phyloP scores from a whole-genome alignment of 192 early-diverging fungal genomes.

The Linnemannia exigua region DNA sequence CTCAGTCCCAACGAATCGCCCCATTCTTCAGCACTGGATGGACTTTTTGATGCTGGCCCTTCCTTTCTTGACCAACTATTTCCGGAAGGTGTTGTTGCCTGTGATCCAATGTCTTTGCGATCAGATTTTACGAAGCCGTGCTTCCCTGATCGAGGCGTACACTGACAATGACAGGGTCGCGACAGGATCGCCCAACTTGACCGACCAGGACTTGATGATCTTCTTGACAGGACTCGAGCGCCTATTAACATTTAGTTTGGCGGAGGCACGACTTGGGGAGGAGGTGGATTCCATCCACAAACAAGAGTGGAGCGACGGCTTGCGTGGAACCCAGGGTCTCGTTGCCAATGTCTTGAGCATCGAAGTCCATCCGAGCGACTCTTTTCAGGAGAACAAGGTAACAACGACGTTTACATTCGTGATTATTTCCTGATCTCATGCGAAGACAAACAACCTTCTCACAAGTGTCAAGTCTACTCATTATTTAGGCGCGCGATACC shows the following conservation, averaged over 20 bases:
- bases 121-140: conserved; percentile 62
- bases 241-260: conserved; percentile 45
- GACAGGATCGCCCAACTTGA: conserved; percentile 28
- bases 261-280: conserved; percentile 53
- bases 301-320: conserved; percentile 52
- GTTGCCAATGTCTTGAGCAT: conserved; percentile 48
- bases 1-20: conserved; percentile 69
- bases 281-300: conserved; percentile 44
- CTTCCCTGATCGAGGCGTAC: conserved; percentile 36
- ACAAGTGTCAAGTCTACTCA: neutral
- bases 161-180: neutral
- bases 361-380: conserved; percentile 45
- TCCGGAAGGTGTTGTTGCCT: conserved; percentile 73
- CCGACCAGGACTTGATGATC: conserved; percentile 53
- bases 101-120: conserved; percentile 73
- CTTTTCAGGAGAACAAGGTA: conserved; percentile 54
- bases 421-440: neutral
- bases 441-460: neutral
- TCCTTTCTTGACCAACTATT: conserved; percentile 71
- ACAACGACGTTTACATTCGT: neutral
- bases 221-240: conserved; percentile 52
- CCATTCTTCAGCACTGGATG: conserved; percentile 81
- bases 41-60: conserved; percentile 78
- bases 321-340: conserved; percentile 38
- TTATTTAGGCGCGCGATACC: conserved; percentile 61